Evolutionary conservation across 768 basidiomycete species (phyloP), one percentile per base, ranked within the genome.

Genomic region (Boletus subparvulus): DNA sequence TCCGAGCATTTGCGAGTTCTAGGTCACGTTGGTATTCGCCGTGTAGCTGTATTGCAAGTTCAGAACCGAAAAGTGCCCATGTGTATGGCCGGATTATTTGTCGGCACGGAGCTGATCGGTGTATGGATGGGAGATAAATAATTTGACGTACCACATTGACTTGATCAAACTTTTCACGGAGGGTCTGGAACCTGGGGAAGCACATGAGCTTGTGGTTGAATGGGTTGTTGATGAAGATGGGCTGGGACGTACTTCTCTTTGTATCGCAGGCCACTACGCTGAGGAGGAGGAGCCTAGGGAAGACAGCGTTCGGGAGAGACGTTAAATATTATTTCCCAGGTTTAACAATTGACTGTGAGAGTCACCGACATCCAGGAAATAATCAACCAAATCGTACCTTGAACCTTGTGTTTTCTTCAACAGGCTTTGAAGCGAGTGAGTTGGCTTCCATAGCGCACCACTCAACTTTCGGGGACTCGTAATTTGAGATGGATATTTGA

Each of bases 121-220:
- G 51, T 9, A 37, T 50, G 17, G 35, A 33, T 33, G 28, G 24
- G 33, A 37, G 13, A 1, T 47, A 47, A 30, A 42, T 11, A 32
- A 6, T 30, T 12, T 19, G 36, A 68, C 73, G 40, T 57, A 74
- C 71, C 40, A 62, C 47, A n/a, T 28, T 73, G 51, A 72, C 71
- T 43, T 69, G 68, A 45, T 74, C 71, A 37, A 64, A 72, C 46
- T 63, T 70, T 65, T 73, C 72, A 17, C 69, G 67, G 6, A 72
- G 61, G 6, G 52, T 26, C 21, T 74, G 71, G 36, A 69, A 72
- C 51, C 71, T 72, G 39, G 21, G 3, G 21, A 33, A 12, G 9
- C 7, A 12, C 35, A 21, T 58, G 50, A 56, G 49, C 13, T 8
- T 8, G 14, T 13, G 40, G 26, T 35, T 3, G 2, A 41, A 42